A percentile compares a stretch with the other conserved stretches of the same genome.
phyloP scores from a whole-genome alignment of 1,284 basidiomycete species.

The Mycosarcoma mackinlayi region DNA sequence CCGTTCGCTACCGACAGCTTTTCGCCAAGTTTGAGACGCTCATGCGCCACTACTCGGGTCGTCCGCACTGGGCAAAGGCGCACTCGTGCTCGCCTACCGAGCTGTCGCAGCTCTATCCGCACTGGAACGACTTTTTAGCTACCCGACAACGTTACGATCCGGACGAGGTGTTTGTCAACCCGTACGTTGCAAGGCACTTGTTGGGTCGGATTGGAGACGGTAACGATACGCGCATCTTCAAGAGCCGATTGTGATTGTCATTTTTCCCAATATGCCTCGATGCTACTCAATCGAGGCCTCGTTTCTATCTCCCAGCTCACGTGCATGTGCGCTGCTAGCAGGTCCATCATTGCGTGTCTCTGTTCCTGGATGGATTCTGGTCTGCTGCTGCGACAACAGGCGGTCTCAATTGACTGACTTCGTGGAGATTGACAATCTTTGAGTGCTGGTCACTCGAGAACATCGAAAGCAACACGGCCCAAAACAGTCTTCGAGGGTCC shows the following conservation, averaged over 20 bases:
- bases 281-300: too few relatives aligned
- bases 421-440: too few relatives aligned
- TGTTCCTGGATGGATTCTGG: too few relatives aligned
- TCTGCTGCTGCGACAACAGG: too few relatives aligned
- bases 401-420: too few relatives aligned
- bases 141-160: slow-evolving; percentile 83
- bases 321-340: too few relatives aligned
- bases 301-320: too few relatives aligned
- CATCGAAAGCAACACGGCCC: too few relatives aligned
- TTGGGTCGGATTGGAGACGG: slow-evolving; percentile 69
- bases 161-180: slow-evolving; percentile 76
- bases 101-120: slow-evolving; percentile 80
- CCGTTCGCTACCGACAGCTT: slow-evolving; percentile 84
- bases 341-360: too few relatives aligned
- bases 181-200: slow-evolving; percentile 72
- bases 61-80: slow-evolving; percentile 97
- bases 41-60: slow-evolving; percentile 78
- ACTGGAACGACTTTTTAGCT: slow-evolving; percentile 81
- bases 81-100: slow-evolving; percentile 79
- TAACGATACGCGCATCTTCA: slow-evolving; percentile 48
- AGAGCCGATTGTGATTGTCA: slow-evolving; percentile 34
- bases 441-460: too few relatives aligned
- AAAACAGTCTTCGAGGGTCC: too few relatives aligned
- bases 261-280: too few relatives aligned
- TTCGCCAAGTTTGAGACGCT: slow-evolving; percentile 85